phyloP scores from a whole-genome alignment of 257 asterid genomes.

The Nemophila menziesii region DNA sequence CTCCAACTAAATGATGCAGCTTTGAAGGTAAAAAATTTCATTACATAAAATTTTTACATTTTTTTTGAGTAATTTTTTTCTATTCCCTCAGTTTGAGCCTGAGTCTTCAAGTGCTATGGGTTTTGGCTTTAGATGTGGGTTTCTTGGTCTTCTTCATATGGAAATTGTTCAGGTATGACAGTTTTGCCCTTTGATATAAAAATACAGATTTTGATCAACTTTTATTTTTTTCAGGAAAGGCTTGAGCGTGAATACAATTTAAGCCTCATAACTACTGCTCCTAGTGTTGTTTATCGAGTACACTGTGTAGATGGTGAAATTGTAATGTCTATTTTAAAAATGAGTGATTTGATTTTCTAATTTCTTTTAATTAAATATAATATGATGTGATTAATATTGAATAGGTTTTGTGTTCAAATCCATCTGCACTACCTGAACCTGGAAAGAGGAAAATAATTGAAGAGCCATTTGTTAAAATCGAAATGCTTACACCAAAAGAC shows the following conservation, averaged over 20 bases:
- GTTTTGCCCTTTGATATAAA: constrained; percentile 8
- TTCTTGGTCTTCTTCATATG: constrained; percentile 97
- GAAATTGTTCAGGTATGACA: constrained; percentile 88
- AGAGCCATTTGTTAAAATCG: constrained; percentile 95
- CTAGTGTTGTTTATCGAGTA: constrained; percentile 92
- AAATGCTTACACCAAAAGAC: constrained; percentile 90
- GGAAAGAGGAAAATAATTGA: constrained; percentile 83
- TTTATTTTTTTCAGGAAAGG: constrained; percentile 72
- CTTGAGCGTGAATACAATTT: constrained; percentile 94
- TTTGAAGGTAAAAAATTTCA: constrained; percentile 45
- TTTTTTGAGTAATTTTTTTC: too few species aligned
- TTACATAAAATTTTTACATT: not conserved
- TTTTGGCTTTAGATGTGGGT: constrained; percentile 98
- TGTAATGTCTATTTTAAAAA: constrained; percentile 67
- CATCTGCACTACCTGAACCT: constrained; percentile 92
- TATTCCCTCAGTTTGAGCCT: constrained; percentile 58
- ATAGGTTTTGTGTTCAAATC: constrained; percentile 94
- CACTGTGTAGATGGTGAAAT: constrained; percentile 60
- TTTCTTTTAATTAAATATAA: not conserved
- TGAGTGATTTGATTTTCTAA: not conserved
- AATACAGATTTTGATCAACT: constrained; percentile 10
- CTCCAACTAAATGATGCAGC: constrained; percentile 98
- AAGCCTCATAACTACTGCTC: constrained; percentile 88
- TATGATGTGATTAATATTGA: constrained; percentile 7
- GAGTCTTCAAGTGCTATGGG: constrained; percentile 99